phyloP scores from a whole-genome alignment of 108 stramenopile genomes.

The Nannochloropsis salina region DNA sequence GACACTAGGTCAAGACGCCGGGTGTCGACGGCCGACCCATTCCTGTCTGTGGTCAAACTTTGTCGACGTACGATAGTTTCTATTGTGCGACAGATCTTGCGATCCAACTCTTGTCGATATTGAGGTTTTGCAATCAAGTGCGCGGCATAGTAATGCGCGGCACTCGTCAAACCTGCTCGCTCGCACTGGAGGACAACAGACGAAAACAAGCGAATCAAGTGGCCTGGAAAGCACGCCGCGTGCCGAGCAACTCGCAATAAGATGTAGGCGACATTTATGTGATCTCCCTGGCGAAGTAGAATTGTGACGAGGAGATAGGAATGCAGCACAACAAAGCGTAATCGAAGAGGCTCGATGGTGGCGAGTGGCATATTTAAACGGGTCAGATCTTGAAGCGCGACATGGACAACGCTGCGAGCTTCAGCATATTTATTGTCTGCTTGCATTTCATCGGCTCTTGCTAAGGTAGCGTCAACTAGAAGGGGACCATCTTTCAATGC shows the following conservation, averaged over 20 bases:
- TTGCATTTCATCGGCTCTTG: conserved; percentile 61
- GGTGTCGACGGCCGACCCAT: too few relatives aligned
- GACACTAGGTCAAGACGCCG: background rate
- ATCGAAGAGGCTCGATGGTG: conserved; percentile 41
- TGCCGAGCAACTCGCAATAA: conserved; percentile 57
- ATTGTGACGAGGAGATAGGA: conserved; percentile 52
- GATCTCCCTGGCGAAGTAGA: conserved; percentile 53
- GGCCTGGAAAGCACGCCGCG: conserved; percentile 58
- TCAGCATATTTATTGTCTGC: conserved; percentile 55
- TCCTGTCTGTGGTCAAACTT: conserved; percentile 22
- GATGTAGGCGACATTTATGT: conserved; percentile 55
- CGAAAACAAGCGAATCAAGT: conserved; percentile 56
- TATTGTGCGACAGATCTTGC: conserved; percentile 59
- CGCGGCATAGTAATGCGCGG: conserved; percentile 58
- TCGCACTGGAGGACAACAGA: conserved; percentile 62
- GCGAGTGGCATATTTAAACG: conserved; percentile 48
- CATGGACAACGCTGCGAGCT: conserved; percentile 56
- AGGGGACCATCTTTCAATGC: conserved; percentile 58
- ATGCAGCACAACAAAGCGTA: conserved; percentile 58
- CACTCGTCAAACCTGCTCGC: conserved; percentile 56
- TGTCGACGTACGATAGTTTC: conserved; percentile 62
- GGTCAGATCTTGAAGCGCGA: conserved; percentile 56
- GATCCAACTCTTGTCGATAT: conserved; percentile 50
- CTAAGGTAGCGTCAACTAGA: conserved; percentile 58
- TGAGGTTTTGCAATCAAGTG: conserved; percentile 55